Conservation (phyloP, 2,329 filamentous ascomycete species). For the Verticillium zaregamsianum region DNA sequence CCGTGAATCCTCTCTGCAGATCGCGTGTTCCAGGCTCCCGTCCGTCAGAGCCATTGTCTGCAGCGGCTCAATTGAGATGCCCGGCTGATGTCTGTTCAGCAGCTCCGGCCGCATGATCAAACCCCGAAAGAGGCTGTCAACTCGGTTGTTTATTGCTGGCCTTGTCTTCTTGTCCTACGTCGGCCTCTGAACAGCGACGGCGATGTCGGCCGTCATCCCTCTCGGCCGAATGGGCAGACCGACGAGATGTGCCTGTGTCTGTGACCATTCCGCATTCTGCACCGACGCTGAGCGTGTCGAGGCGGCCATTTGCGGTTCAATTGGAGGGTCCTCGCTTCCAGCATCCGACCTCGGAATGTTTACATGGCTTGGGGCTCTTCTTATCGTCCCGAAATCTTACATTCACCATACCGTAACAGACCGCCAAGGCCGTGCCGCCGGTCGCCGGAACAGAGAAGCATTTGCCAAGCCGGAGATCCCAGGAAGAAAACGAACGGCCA, state of each 20-base stretch:
- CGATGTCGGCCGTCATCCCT: background rate
- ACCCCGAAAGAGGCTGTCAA: background rate
- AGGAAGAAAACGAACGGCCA: background rate
- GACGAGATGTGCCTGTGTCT: background rate
- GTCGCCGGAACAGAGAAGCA: background rate
- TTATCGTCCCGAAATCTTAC: background rate
- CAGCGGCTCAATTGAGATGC: background rate
- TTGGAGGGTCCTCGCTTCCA: background rate
- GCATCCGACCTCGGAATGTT: background rate
- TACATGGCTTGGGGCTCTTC: background rate
- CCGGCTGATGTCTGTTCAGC: background rate
- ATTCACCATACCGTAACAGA: background rate
- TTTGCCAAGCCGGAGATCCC: background rate
- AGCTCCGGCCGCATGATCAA: background rate
- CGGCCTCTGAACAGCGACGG: background rate
- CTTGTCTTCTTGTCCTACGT: background rate
- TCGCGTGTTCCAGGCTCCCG: background rate
- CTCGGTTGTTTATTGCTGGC: no score
- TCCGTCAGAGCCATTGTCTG: background rate
- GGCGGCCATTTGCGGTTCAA: background rate
- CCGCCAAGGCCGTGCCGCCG: background rate
- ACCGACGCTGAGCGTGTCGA: conserved; percentile 23
- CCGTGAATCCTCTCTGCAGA: background rate
- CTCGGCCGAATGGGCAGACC: background rate
- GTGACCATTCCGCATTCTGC: conserved; percentile 17